Evolutionary conservation across 768 basidiomycete genomes (phyloP).

Genomic region (Saitozyma podzolica): DNA sequence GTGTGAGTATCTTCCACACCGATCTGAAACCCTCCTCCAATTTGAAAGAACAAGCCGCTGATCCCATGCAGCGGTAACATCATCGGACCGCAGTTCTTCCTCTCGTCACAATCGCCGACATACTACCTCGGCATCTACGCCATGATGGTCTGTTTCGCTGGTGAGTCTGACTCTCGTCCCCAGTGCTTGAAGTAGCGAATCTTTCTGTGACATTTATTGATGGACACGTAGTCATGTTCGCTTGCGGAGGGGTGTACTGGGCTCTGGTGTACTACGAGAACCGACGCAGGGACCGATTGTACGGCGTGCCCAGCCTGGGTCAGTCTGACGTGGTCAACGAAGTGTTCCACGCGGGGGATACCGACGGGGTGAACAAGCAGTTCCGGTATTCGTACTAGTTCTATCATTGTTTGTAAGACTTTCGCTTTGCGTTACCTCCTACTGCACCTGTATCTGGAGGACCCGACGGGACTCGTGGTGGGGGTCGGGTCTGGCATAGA

Average conservation of each 20-base stretch:
- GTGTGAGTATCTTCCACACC: slow-evolving; percentile 15
- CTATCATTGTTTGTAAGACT: not conserved
- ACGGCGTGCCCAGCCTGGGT: not conserved
- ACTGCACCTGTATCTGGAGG: too few species aligned
- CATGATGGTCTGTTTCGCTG: too few species aligned
- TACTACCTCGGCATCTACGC: too few species aligned
- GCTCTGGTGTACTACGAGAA: not conserved
- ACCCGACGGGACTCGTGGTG: too few species aligned
- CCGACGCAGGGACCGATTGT: not conserved
- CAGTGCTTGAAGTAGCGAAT: too few species aligned
- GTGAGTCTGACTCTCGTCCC: too few species aligned
- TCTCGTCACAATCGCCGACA: not conserved
- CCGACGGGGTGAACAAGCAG: not conserved
- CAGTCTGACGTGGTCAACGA: not conserved
- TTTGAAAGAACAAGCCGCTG: not conserved
- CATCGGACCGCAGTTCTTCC: not conserved
- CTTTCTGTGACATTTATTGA: too few species aligned
- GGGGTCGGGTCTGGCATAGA: too few species aligned
- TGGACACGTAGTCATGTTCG: slow-evolving; percentile 1
- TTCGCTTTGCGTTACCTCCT: too few species aligned
- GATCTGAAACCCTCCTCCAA: not conserved
- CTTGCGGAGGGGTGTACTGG: slow-evolving; percentile 5
- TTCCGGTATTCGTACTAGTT: slow-evolving; percentile 1
- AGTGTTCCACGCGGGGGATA: slow-evolving; percentile 1
- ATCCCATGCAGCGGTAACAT: not conserved